A percentile compares a stretch with the other conserved stretches of the same genome.
phyloP scores from a whole-genome alignment of 768 basidiomycete genomes.

The Sporobolomyces phaffii region DNA sequence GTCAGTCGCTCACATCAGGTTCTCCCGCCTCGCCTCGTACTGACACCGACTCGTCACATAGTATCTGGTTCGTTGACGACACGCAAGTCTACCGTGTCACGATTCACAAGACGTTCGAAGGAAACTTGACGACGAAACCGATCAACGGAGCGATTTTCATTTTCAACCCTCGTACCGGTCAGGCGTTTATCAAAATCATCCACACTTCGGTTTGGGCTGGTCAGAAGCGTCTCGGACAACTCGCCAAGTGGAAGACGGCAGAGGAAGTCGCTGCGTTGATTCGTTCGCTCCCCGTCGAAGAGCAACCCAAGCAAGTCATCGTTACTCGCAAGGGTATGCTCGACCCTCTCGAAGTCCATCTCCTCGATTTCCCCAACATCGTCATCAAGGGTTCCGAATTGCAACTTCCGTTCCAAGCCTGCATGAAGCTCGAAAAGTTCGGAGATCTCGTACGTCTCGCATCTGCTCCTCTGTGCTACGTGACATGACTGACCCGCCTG shows the following conservation, averaged over 20 bases:
- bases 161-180: constrained; percentile 97
- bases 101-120: constrained; percentile 99
- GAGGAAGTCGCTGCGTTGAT: constrained; percentile 99
- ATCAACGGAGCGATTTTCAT: constrained; percentile 99
- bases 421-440: constrained; percentile 99
- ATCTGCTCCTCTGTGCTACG: neutral
- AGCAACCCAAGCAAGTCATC: constrained; percentile 99
- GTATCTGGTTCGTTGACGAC: constrained; percentile 90
- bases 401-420: constrained; percentile 98
- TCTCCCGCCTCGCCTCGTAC: too few species aligned
- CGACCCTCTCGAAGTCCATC: constrained; percentile 84
- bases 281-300: constrained; percentile 96
- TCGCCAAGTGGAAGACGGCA: constrained; percentile 99
- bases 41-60: too few species aligned
- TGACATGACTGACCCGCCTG: neutral
- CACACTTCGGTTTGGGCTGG: constrained; percentile 99
- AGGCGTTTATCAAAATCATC: constrained; percentile 96
- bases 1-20: constrained; percentile 62
- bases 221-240: constrained; percentile 97
- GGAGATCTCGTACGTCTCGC: constrained; percentile 86
- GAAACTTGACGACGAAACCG: constrained; percentile 98
- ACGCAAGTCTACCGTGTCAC: constrained; percentile 99
- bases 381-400: constrained; percentile 99
- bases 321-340: constrained; percentile 99
- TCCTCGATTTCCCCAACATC: constrained; percentile 99